Percentiles rank a stretch among this genome's conserved stretches.
Conservation (phyloP, 2,329 filamentous ascomycete genomes). For the Rhytidhysteron rufulum region DNA sequence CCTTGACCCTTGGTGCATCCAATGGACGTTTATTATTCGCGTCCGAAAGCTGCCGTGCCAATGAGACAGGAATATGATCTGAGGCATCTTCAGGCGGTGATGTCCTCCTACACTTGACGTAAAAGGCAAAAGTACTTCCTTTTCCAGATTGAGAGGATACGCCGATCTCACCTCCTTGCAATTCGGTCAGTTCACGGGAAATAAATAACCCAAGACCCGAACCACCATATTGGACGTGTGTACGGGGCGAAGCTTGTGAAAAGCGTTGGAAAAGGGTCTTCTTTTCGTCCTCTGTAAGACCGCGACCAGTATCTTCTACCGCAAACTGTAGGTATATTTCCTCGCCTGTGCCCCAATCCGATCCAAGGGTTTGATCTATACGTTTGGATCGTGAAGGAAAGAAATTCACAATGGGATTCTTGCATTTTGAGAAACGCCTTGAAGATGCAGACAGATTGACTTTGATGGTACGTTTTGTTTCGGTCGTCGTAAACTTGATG, state of each 20-base stretch:
- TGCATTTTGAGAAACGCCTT: constrained; percentile 46
- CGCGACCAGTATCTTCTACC: constrained; percentile 73
- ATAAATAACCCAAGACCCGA: constrained; percentile 78
- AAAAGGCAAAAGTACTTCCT: constrained; percentile 74
- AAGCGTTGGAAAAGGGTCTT: constrained; percentile 74
- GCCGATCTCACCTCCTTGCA: constrained; percentile 77
- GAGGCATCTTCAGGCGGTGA: constrained; percentile 28
- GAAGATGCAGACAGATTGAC: constrained; percentile 63
- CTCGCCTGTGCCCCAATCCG: constrained; percentile 68
- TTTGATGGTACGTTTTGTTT: constrained; percentile 59
- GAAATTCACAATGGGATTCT: constrained; percentile 53
- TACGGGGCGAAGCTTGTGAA: constrained; percentile 70
- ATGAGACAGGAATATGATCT: constrained; percentile 21
- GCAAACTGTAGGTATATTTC: constrained; percentile 66
- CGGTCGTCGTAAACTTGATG: constrained; percentile 72
- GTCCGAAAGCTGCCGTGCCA: constrained; percentile 27
- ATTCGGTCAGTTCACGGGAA: constrained; percentile 71
- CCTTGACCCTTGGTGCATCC: constrained; percentile 27
- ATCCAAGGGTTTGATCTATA: constrained; percentile 45
- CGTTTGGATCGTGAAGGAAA: constrained; percentile 55
- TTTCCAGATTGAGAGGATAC: constrained; percentile 64
- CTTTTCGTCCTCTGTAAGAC: constrained; percentile 67
- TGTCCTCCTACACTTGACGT: constrained; percentile 64
- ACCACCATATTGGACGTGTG: constrained; percentile 75
- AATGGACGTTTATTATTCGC: constrained; percentile 20